phyloP scores from a whole-genome alignment of 1,284 basidiomycete species.

The Trichosporon sp. region DNA sequence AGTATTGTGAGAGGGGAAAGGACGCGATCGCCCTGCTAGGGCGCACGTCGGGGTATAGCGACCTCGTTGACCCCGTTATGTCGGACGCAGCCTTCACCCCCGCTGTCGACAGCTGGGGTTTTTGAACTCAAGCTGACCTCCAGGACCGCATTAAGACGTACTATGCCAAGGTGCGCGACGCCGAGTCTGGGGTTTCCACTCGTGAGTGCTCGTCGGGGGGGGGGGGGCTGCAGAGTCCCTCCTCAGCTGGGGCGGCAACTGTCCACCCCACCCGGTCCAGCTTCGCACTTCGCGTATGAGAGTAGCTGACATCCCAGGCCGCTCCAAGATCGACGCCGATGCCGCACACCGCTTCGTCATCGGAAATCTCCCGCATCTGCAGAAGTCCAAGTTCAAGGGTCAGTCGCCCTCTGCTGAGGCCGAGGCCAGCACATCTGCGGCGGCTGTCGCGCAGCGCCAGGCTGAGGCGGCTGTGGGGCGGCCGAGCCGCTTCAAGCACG shows the following conservation, averaged over 20 bases:
- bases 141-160: conserved; percentile 29
- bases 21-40: neutral
- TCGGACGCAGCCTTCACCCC: neutral
- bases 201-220: conserved; percentile 28
- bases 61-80: too few species aligned
- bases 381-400: conserved; percentile 16
- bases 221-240: too few species aligned
- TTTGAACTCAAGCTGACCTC: neutral
- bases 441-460: conserved; percentile 21
- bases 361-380: conserved; percentile 26
- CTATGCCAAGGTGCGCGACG: conserved; percentile 38
- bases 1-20: conserved; percentile 5
- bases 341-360: conserved; percentile 42
- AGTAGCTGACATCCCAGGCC: conserved; percentile 8
- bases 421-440: conserved; percentile 17
- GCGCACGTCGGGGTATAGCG: neutral
- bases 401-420: neutral
- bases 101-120: neutral
- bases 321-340: conserved; percentile 28
- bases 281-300: neutral
- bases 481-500: conserved; percentile 29
- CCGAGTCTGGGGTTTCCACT: conserved; percentile 31
- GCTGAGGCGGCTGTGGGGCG: conserved; percentile 13
- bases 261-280: too few species aligned
- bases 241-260: too few species aligned